Evolutionary conservation across 495 filamentous ascomycete species (phyloP).

Genomic region (Pyrenula aspistea): DNA sequence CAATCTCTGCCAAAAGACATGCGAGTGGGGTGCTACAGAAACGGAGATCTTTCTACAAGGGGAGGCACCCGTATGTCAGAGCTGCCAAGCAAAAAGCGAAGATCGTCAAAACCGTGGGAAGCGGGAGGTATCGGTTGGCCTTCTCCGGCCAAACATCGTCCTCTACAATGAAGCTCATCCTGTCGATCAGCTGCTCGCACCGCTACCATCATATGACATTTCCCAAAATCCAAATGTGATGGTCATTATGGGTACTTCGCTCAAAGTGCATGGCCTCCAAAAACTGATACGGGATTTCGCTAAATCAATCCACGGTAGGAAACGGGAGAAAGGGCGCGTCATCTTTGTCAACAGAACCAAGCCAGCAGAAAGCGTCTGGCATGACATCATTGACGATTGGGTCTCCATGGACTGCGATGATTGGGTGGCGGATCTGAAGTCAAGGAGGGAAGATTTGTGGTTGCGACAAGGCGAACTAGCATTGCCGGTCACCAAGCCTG

Average conservation of each 20-base stretch:
- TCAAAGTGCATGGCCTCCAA: constrained; percentile 58
- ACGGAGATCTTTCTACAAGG: constrained; percentile 30
- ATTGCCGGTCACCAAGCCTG: background rate
- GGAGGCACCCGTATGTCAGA: constrained; percentile 48
- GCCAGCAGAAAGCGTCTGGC: constrained; percentile 54
- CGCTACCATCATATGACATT: constrained; percentile 9
- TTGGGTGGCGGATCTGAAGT: constrained; percentile 51
- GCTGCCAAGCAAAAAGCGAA: constrained; percentile 42
- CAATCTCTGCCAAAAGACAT: constrained; percentile 45
- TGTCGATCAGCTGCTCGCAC: constrained; percentile 30
- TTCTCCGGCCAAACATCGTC: constrained; percentile 55
- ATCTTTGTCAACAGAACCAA: constrained; percentile 59
- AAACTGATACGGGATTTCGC: constrained; percentile 56
- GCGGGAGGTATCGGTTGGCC: constrained; percentile 48
- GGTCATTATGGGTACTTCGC: constrained; percentile 54
- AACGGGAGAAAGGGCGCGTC: constrained; percentile 34
- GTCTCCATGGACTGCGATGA: constrained; percentile 60
- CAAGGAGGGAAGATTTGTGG: constrained; percentile 44
- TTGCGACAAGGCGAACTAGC: constrained; percentile 24
- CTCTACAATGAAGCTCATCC: constrained; percentile 63
- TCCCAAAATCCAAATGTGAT: constrained; percentile 48
- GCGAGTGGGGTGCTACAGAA: constrained; percentile 45
- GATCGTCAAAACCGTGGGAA: constrained; percentile 48
- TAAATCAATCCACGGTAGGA: constrained; percentile 52
- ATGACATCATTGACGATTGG: constrained; percentile 56